These are phyloP conservation scores for Byssothecium circinans DNA, from an alignment of 2,329 filamentous ascomycete genomes.

Conservation along the genomic window DNA sequence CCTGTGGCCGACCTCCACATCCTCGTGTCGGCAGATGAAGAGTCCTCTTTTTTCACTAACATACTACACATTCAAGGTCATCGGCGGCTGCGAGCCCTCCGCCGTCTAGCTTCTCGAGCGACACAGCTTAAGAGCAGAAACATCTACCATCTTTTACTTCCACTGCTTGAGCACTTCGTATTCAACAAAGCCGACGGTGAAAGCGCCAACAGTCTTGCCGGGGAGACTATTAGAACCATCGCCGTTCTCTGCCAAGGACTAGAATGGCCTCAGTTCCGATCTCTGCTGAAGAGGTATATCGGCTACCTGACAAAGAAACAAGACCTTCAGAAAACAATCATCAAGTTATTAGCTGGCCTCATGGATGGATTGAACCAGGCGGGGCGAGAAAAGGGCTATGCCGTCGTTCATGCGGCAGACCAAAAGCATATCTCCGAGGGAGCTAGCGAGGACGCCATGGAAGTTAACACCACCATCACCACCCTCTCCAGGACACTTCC, in stretches of 20 bases:
- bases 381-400: constrained; percentile 41
- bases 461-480: constrained; percentile 31
- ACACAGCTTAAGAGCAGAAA: constrained; percentile 73
- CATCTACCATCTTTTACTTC: constrained; percentile 83
- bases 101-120: constrained; percentile 72
- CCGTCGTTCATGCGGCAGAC: constrained; percentile 21
- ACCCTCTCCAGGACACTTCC: constrained; percentile 68
- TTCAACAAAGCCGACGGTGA: constrained; percentile 82
- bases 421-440: constrained; percentile 47
- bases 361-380: constrained; percentile 73
- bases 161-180: constrained; percentile 90
- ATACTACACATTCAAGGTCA: constrained; percentile 88
- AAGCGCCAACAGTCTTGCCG: constrained; percentile 75
- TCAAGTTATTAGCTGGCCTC: constrained; percentile 78
- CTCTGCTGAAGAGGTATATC: constrained; percentile 80
- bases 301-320: constrained; percentile 78
- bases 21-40: constrained; percentile 73
- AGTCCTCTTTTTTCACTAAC: constrained; percentile 88
- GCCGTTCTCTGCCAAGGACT: constrained; percentile 72
- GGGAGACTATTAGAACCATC: constrained; percentile 82
- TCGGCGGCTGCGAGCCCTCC: constrained; percentile 79
- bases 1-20: constrained; percentile 73
- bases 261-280: constrained; percentile 89
- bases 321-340: constrained; percentile 81
- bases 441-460: constrained; percentile 10